A percentile compares a stretch with the other conserved stretches of the same genome.
Evolutionary conservation across 164 flowering plant species (phyloP).

Genomic region (Nelumbo lutea): DNA sequence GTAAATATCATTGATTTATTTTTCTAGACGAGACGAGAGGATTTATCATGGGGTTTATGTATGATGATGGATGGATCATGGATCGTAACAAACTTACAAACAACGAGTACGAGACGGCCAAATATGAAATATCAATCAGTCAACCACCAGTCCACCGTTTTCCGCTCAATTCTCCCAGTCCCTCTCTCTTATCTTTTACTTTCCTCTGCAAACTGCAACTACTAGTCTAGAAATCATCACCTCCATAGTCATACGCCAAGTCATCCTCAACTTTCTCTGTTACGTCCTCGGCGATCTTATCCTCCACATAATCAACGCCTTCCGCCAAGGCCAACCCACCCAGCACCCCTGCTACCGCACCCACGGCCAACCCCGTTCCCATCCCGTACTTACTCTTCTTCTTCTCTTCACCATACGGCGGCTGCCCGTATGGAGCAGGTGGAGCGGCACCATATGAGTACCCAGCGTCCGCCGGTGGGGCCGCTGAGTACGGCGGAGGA

Average conservation of each 20-base stretch:
- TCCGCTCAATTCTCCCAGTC: too few relatives aligned
- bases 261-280: constrained; percentile 64
- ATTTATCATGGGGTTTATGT: too few relatives aligned
- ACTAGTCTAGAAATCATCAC: neutral
- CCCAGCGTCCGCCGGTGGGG: constrained; percentile 12
- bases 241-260: constrained; percentile 23
- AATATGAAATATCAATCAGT: too few relatives aligned
- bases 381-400: constrained; percentile 42
- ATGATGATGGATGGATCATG: too few relatives aligned
- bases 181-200: too few relatives aligned
- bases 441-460: constrained; percentile 5
- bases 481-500: neutral
- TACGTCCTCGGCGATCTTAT: constrained; percentile 56
- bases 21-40: too few relatives aligned
- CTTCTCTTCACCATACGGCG: constrained; percentile 23
- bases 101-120: too few relatives aligned
- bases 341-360: constrained; percentile 66
- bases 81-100: too few relatives aligned
- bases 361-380: constrained; percentile 91
- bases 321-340: constrained; percentile 77
- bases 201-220: too few relatives aligned
- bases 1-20: too few relatives aligned
- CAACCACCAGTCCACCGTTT: too few relatives aligned
- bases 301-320: constrained; percentile 60
- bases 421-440: constrained; percentile 12